Base-by-base conservation (phyloP, 148 eudicot genomes). In the Spergularia marina region DNA sequence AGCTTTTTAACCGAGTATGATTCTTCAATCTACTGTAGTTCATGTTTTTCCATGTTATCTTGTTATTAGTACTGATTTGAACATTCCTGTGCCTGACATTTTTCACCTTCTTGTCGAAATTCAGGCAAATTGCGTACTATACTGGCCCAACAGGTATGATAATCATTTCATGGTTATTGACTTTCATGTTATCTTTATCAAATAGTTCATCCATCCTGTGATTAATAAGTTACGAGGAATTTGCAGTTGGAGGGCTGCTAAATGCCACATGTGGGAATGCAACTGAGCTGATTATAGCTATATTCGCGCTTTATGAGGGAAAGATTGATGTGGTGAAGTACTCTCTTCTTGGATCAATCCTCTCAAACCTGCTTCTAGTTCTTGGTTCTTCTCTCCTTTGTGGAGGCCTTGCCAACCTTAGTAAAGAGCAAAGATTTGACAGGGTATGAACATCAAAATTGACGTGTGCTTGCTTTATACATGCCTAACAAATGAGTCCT, bases 231-330 rank as follows among this genome's bases (percentile, higher is more conserved):
- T 39, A 40, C 23, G 60, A 44, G 12, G 67, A 63, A 66, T 54
- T 82, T 72, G 78, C 88, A 91, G 97, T 91, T 74, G 97, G 97
- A 25, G 97, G 97, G 15, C 82, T 91, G 52, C 77, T 91, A 16
- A 91, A 91, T 86, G 97, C 97, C 61, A 91, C 97, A 65, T 91
- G 92, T 76, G 97, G 97, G 13, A 91, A 90, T 81, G 94, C 87
- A 21, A 91, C 94, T 47, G 97, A 91, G 81, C 82, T 91, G 44
- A 90, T 91, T 66, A 90, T 91, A 82, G 92, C 94, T 58, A 79
- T 91, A 67, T 81, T 89, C 51, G 97, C 97, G n/a, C 91, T 91
- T 56, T 74, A 79, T 65, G 78, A 84, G 76, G 49, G 84, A 60
- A 91, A 88, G 80, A 90, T 88, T 64, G 84, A 82, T 49, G 94